These are phyloP conservation scores for Cytospora piceae DNA, from an alignment of 2,329 filamentous ascomycete species.

Conservation along the genomic window DNA sequence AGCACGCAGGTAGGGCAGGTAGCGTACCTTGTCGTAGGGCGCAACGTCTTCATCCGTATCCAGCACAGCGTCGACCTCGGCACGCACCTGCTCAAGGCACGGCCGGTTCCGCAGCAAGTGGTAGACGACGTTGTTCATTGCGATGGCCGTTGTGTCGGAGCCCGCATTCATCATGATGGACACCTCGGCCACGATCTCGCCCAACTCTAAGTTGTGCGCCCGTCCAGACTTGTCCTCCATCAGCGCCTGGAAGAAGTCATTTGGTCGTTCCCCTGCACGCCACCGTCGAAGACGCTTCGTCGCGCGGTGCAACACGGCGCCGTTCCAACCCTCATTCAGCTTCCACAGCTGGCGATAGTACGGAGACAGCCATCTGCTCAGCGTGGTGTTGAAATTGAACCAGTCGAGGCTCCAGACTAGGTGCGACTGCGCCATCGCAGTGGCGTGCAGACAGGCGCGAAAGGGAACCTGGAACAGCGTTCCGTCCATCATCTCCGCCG, in stretches of 20 bases:
- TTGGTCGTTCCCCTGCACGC: constrained; percentile 55
- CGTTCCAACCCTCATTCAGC: constrained; percentile 48
- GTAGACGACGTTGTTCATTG: constrained; percentile 51
- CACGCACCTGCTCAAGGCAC: constrained; percentile 44
- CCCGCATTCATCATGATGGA: constrained; percentile 58
- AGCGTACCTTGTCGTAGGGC: constrained; percentile 42
- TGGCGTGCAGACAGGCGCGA: constrained; percentile 56
- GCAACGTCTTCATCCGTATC: constrained; percentile 48
- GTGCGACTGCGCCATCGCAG: constrained; percentile 52
- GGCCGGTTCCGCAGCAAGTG: constrained; percentile 53
- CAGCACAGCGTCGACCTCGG: constrained; percentile 51
- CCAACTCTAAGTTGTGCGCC: constrained; percentile 54
- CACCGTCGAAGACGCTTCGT: constrained; percentile 50
- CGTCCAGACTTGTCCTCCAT: constrained; percentile 53
- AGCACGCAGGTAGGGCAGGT: constrained; percentile 46
- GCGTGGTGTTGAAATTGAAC: constrained; percentile 51
- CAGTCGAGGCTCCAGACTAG: constrained; percentile 56
- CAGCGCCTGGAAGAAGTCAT: constrained; percentile 61
- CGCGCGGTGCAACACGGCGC: constrained; percentile 52
- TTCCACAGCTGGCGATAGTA: constrained; percentile 46
- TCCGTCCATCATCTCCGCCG: constrained; percentile 50
- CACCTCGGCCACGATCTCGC: constrained; percentile 61
- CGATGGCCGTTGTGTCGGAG: constrained; percentile 51
- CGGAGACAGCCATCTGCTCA: constrained; percentile 50
- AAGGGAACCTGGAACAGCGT: constrained; percentile 49